Conservation (phyloP, 208 protist species). For the Trichomonas vaginalis region DNA sequence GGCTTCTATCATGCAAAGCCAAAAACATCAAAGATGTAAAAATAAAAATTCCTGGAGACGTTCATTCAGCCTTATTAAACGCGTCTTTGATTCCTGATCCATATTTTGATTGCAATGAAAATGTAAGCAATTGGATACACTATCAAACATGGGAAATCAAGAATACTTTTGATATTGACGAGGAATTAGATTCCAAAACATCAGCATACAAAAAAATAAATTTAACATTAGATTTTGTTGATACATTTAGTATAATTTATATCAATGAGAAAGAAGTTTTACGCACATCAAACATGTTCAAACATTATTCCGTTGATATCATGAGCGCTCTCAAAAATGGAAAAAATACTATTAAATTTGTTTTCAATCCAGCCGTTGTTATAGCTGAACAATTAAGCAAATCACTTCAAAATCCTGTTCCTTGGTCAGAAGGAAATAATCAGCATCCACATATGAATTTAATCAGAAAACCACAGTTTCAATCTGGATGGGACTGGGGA, state of each 20-base stretch:
- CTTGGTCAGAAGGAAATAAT: background rate
- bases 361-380: background rate
- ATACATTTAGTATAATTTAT: background rate
- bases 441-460: background rate
- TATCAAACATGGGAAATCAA: background rate
- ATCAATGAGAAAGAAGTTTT: background rate
- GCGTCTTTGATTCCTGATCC: slow-evolving; percentile 5
- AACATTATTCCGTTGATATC: background rate
- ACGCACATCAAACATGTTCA: background rate
- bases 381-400: background rate
- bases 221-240: background rate
- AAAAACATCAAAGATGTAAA: background rate
- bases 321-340: background rate
- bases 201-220: background rate
- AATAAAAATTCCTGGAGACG: background rate
- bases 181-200: background rate
- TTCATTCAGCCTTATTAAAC: background rate
- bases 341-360: background rate
- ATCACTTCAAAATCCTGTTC: background rate
- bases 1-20: background rate
- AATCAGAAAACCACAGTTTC: slow-evolving; percentile 13
- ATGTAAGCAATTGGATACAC: background rate
- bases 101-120: background rate
- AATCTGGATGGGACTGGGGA: slow-evolving; percentile 32
- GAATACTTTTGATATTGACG: background rate